Evolutionary conservation across 2,329 filamentous ascomycete genomes (phyloP).

Genomic region (Magnaporthales sp.): DNA sequence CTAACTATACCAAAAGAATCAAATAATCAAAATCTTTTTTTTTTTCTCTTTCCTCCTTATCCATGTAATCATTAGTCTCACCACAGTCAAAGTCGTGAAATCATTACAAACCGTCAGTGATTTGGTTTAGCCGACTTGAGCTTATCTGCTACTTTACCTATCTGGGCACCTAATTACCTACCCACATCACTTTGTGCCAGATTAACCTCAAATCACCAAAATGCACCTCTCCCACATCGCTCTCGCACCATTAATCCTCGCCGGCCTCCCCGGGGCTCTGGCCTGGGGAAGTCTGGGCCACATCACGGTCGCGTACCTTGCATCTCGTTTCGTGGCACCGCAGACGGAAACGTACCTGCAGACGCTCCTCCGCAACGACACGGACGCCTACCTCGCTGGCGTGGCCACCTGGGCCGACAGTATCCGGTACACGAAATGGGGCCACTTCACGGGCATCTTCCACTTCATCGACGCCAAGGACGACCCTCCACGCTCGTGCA

Average conservation of each 20-base stretch:
- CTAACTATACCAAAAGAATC: not conserved
- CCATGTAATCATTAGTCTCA: not conserved
- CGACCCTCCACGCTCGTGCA: constrained; percentile 46
- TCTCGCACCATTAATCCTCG: constrained; percentile 19
- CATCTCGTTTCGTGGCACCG: constrained; percentile 49
- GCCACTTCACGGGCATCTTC: constrained; percentile 51
- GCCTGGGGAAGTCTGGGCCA: constrained; percentile 49
- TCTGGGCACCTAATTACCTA: too few relatives aligned
- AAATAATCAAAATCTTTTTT: not conserved
- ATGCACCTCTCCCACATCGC: constrained; percentile 3
- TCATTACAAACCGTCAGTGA: not conserved
- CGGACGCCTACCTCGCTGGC: constrained; percentile 49
- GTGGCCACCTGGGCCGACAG: constrained; percentile 62
- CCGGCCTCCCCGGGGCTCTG: constrained; percentile 22
- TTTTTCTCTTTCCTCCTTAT: not conserved
- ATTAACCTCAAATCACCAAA: not conserved
- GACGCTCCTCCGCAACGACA: constrained; percentile 43
- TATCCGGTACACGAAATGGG: constrained; percentile 55
- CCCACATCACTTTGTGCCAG: too few relatives aligned
- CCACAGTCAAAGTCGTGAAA: not conserved
- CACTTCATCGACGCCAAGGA: constrained; percentile 66
- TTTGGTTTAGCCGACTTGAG: not conserved
- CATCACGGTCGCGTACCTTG: constrained; percentile 56
- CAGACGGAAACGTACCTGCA: constrained; percentile 49
- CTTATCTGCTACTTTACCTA: not conserved